A percentile compares a stretch with the other conserved stretches of the same genome.
Evolutionary conservation across 2,329 filamentous ascomycete genomes (phyloP).

Genomic region (Neonectria sp.): DNA sequence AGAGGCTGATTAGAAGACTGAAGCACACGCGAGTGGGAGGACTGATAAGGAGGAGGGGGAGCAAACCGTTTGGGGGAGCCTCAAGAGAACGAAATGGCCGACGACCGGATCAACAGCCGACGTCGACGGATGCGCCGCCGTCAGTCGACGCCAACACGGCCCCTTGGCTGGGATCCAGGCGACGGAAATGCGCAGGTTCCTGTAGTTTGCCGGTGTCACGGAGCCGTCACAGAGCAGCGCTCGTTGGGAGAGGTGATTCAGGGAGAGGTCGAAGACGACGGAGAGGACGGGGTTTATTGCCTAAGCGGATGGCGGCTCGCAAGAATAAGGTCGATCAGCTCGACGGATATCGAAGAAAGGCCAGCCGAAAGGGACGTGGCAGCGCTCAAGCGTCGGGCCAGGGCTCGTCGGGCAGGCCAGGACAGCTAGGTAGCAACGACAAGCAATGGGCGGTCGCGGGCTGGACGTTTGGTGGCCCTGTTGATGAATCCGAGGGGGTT

Average conservation of each 20-base stretch:
- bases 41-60: constrained; percentile 17
- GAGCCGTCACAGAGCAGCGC: constrained; percentile 35
- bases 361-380: constrained; percentile 24
- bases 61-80: constrained; percentile 42
- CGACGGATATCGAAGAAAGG: constrained; percentile 38
- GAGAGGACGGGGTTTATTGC: constrained; percentile 34
- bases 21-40: constrained; percentile 4
- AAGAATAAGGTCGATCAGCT: constrained; percentile 42
- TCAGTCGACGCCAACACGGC: constrained; percentile 49
- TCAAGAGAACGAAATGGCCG: constrained; percentile 44
- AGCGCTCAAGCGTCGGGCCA: constrained; percentile 31
- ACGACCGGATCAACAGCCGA: constrained; percentile 46
- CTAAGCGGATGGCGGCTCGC: constrained; percentile 43
- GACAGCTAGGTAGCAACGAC: constrained; percentile 28
- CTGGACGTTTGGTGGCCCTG: constrained; percentile 39
- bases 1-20: constrained; percentile 31
- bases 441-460: constrained; percentile 43
- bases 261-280: constrained; percentile 27
- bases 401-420: constrained; percentile 36
- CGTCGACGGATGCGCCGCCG: constrained; percentile 53
- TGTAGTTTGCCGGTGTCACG: constrained; percentile 32
- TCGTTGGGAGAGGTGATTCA: constrained; percentile 28
- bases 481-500: constrained; percentile 43
- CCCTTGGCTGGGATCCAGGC: constrained; percentile 39
- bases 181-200: constrained; percentile 34